phyloP scores from a whole-genome alignment of 2,329 filamentous ascomycete species.

The Epichloe sylvatica region DNA sequence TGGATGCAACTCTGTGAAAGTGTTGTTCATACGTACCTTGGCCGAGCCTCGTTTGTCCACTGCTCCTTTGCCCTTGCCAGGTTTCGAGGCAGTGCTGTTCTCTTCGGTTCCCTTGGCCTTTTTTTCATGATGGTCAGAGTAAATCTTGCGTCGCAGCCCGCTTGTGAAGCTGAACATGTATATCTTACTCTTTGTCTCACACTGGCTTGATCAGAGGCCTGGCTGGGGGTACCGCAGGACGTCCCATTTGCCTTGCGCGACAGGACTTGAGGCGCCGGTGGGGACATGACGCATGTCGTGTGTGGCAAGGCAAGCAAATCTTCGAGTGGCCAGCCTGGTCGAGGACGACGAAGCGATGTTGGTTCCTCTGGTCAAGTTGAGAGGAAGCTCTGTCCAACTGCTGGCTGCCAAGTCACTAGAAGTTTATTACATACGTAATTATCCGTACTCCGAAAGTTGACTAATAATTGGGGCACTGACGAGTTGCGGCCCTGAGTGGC shows the following conservation, averaged over 20 bases:
- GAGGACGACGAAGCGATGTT: neutral
- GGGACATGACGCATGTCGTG: slow-evolving; percentile 23
- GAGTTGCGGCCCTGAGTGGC: no score
- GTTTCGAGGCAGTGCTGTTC: slow-evolving; percentile 10
- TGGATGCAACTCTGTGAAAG: neutral
- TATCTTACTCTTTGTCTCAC: slow-evolving; percentile 12
- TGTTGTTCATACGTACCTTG: slow-evolving; percentile 13
- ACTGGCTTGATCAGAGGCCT: slow-evolving; percentile 9
- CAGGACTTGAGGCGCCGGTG: slow-evolving; percentile 21
- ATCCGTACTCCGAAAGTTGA: no score
- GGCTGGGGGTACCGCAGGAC: slow-evolving; percentile 12
- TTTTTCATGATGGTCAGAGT: neutral
- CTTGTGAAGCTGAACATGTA: neutral
- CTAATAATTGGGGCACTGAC: no score
- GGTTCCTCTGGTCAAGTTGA: neutral
- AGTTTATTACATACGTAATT: no score
- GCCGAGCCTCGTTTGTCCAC: slow-evolving; percentile 15
- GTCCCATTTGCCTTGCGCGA: slow-evolving; percentile 22
- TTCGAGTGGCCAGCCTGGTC: neutral
- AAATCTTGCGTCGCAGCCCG: neutral
- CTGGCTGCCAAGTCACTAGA: neutral
- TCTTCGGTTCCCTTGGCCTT: slow-evolving; percentile 15
- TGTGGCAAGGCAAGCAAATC: neutral
- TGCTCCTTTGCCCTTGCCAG: slow-evolving; percentile 12
- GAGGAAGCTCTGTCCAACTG: neutral